phyloP scores from a whole-genome alignment of 169 alveolate species.

The Plasmodium vinckei region DNA sequence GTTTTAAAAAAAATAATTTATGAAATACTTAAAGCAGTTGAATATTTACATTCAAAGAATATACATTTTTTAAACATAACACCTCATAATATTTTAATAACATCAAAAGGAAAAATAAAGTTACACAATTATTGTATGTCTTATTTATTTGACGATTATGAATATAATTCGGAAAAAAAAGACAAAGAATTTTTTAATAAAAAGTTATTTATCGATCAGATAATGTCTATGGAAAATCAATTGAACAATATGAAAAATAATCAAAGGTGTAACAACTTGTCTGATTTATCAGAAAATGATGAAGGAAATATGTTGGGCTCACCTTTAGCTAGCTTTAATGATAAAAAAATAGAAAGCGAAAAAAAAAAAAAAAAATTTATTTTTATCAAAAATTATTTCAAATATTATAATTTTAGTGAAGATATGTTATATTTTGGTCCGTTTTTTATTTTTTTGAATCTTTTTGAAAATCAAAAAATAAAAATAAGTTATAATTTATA shows the following conservation, averaged over 20 bases:
- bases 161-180: not conserved
- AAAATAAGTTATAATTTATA: not conserved
- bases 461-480: slow-evolving; percentile 6
- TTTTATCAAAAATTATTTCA: not conserved
- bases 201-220: not conserved
- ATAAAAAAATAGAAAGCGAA: not conserved
- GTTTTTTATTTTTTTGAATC: slow-evolving; percentile 7
- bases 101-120: slow-evolving; percentile 34
- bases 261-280: too few species aligned
- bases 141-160: slow-evolving; percentile 20
- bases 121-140: slow-evolving; percentile 49
- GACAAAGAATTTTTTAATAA: slow-evolving; percentile 12
- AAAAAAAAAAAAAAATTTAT: not conserved
- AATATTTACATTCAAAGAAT: slow-evolving; percentile 24
- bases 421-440: slow-evolving; percentile 24
- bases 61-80: slow-evolving; percentile 16
- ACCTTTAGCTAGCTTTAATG: not conserved
- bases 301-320: not conserved
- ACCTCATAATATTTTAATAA: slow-evolving; percentile 20
- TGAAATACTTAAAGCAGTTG: slow-evolving; percentile 34
- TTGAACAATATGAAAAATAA: too few species aligned
- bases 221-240: not conserved
- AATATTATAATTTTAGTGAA: not conserved
- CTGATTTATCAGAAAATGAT: not conserved
- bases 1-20: slow-evolving; percentile 15